phyloP scores from a whole-genome alignment of 2,329 filamentous ascomycete species.

The Colletotrichum cereale region DNA sequence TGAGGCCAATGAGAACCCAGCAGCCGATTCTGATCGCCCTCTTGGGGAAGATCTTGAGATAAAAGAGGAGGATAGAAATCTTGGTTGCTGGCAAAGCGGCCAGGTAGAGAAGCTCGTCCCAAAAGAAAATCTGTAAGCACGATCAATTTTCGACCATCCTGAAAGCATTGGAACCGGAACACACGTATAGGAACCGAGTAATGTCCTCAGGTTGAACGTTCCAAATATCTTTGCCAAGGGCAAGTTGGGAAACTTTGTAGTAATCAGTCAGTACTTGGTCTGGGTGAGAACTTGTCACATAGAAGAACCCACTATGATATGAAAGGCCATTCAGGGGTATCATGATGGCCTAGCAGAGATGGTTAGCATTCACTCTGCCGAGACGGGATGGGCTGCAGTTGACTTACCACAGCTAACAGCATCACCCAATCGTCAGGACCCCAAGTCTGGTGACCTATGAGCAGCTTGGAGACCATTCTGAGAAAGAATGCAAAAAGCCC shows the following conservation, averaged over 20 bases:
- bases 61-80: constrained; percentile 50
- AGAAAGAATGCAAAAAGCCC: constrained; percentile 48
- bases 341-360: constrained; percentile 23
- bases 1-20: constrained; percentile 44
- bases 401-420: constrained; percentile 48
- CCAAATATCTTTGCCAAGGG: constrained; percentile 55
- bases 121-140: constrained; percentile 44
- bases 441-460: constrained; percentile 46
- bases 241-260: constrained; percentile 44
- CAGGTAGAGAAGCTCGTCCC: constrained; percentile 50
- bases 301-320: constrained; percentile 1
- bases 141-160: not conserved
- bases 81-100: constrained; percentile 47
- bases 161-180: not conserved
- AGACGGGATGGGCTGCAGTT: not conserved
- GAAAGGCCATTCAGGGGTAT: constrained; percentile 31
- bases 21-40: constrained; percentile 45
- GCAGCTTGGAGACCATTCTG: constrained; percentile 47
- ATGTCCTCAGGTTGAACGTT: constrained; percentile 46
- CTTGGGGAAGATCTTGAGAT: constrained; percentile 50
- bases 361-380: constrained; percentile 22
- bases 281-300: not conserved
- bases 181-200: constrained; percentile 48
- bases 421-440: constrained; percentile 57
- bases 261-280: constrained; percentile 40